phyloP scores from a whole-genome alignment of 2,329 filamentous ascomycete genomes.

The Dothideomycetes sp. region DNA sequence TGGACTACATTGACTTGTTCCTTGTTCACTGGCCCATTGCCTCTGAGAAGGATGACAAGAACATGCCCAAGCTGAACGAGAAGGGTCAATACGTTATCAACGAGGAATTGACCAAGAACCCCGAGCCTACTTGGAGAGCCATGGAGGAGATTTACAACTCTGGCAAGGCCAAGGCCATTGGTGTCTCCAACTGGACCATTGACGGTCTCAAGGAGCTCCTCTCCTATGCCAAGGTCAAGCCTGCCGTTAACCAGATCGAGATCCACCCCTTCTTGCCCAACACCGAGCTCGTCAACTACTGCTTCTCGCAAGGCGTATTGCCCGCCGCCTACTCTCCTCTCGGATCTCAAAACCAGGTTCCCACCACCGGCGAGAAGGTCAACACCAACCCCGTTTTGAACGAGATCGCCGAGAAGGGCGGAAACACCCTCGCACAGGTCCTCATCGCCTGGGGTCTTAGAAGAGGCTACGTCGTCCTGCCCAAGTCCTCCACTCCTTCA shows the following conservation, averaged over 20 bases:
- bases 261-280: conserved; percentile 54
- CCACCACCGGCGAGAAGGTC: conserved; percentile 58
- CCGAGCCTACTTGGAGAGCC: conserved; percentile 52
- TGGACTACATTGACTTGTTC: conserved; percentile 29
- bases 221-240: conserved; percentile 32
- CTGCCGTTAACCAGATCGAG: conserved; percentile 40
- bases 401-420: conserved; percentile 48
- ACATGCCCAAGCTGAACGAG: conserved; percentile 39
- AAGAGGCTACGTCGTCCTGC: conserved; percentile 58
- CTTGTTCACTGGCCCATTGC: conserved; percentile 39
- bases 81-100: conserved; percentile 55
- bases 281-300: conserved; percentile 48
- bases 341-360: conserved; percentile 61
- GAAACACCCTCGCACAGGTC: conserved; percentile 51
- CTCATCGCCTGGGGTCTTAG: conserved; percentile 57
- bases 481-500: conserved; percentile 59
- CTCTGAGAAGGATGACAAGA: conserved; percentile 41
- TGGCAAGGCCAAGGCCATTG: conserved; percentile 46
- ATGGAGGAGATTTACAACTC: conserved; percentile 50
- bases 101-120: conserved; percentile 57
- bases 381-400: conserved; percentile 51
- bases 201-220: conserved; percentile 36
- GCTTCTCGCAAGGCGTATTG: conserved; percentile 48
- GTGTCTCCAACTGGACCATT: conserved; percentile 45
- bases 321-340: conserved; percentile 48